phyloP scores from a whole-genome alignment of 2,329 filamentous ascomycete genomes.

The Fusarium globosum region DNA sequence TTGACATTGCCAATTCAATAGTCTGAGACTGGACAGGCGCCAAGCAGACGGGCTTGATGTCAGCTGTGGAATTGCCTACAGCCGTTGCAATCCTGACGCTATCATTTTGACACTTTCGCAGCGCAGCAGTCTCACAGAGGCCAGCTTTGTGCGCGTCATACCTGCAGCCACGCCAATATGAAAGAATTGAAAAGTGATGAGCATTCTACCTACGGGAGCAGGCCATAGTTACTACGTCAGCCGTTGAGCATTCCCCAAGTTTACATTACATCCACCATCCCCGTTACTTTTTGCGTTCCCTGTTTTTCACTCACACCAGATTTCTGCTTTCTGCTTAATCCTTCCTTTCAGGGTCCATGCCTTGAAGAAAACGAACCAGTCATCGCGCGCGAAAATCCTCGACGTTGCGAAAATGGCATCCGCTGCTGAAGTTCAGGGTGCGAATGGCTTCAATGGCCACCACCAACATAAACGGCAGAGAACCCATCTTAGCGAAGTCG shows the following conservation, averaged over 20 bases:
- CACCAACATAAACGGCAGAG: neutral
- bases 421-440: neutral
- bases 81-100: constrained; percentile 3
- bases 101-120: neutral
- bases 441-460: neutral
- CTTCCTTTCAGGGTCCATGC: neutral
- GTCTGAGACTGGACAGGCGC: neutral
- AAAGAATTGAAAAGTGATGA: neutral
- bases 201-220: neutral
- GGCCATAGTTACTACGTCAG: neutral
- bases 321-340: neutral
- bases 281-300: neutral
- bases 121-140: neutral
- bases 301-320: constrained; percentile 1
- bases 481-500: constrained; percentile 29
- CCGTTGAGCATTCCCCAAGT: constrained; percentile 1
- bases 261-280: neutral
- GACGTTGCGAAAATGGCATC: constrained; percentile 16
- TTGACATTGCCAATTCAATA: neutral
- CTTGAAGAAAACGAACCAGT: neutral
- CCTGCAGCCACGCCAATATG: constrained; percentile 11
- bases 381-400: neutral
- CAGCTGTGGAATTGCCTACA: constrained; percentile 6
- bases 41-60: constrained; percentile 3
- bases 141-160: constrained; percentile 21